Evolutionary conservation across 768 basidiomycete genomes (phyloP), one percentile per base, ranked within the genome.

Genomic region (Sistotremastrum suecicum): DNA sequence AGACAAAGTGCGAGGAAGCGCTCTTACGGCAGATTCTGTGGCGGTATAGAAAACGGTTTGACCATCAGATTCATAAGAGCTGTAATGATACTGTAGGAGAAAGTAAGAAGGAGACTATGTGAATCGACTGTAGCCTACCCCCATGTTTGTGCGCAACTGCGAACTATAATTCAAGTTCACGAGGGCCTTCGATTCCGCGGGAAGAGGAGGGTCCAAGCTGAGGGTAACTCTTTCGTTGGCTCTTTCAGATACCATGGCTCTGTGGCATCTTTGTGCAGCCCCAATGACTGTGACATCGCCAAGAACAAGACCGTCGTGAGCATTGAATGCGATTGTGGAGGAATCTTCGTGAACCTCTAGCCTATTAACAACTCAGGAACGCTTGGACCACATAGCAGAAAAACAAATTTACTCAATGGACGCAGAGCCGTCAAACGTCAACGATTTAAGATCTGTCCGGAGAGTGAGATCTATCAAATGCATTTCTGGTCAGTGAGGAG

Each of bases 401-500:
- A 20, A 20, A 20, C 20, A 44, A 20, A 20, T 20, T 20, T 49
- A 76, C 86, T 74, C 68, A 56, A 85, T 75, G 52, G 76, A 76
- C 42, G 81, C 84, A 36, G 78, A 69, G 39, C 94, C 94, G 38
- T 75, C 67, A 59, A 90, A 98, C 7, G 65, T 72, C 48, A 78
- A 70, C 12, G 69, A 70, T 46, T 81, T 71, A 44, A 97, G 75
- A 63, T 97, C 87, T 3, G 88, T 91, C 56, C 74, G 76, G 58
- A 91, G 64, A 40, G 76, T 76, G 43, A 90, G 57, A 53, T 85
- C 20, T 20, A 20, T 20, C 20, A 20, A 20, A 20, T 20, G 20
- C 20, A 20, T 20, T 20, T 20, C 20, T 20, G 20, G 20, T 20
- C 20, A 20, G 20, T 20, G 20, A 20, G 20, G 20, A 20, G 1